Conservation (phyloP, 2,329 filamentous ascomycete genomes). For the Gliomastix tumulicola region DNA sequence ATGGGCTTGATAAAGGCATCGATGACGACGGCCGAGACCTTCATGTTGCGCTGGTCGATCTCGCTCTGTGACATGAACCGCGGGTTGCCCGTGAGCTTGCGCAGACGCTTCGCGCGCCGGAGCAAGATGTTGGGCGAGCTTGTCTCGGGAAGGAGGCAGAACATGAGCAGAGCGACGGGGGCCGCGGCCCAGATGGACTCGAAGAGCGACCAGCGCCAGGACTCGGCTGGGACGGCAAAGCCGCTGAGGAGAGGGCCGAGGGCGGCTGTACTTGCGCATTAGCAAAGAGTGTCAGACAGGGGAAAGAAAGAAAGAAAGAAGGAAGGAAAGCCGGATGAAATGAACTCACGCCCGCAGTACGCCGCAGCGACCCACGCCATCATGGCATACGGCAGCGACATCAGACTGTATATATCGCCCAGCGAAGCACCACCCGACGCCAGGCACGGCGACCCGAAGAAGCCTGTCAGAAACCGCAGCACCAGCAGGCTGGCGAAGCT, state of each 20-base stretch:
- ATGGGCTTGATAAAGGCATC: conserved; percentile 56
- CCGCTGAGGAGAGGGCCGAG: conserved; percentile 55
- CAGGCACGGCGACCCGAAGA: conserved; percentile 60
- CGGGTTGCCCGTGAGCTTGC: conserved; percentile 50
- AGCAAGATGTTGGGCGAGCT: conserved; percentile 51
- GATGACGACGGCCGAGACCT: conserved; percentile 33
- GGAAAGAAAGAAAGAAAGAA: neutral
- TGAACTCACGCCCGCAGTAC: conserved; percentile 33
- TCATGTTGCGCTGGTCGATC: conserved; percentile 52
- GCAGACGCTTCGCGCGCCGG: conserved; percentile 52
- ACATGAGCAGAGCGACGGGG: conserved; percentile 53
- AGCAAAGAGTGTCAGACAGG: conserved; percentile 32
- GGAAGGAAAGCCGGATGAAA: neutral
- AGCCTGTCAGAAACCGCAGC: conserved; percentile 56
- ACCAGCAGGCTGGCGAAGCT: conserved; percentile 60
- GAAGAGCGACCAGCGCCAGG: conserved; percentile 60
- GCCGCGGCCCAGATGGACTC: conserved; percentile 56
- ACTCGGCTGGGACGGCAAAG: conserved; percentile 48
- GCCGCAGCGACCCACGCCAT: conserved; percentile 51
- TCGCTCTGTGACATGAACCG: conserved; percentile 56
- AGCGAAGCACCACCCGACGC: conserved; percentile 50
- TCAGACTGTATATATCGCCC: conserved; percentile 45
- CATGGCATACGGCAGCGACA: conserved; percentile 50
- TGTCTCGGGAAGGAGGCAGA: conserved; percentile 60
- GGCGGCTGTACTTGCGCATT: conserved; percentile 27